Base-by-base conservation (phyloP, 352 stramenopile genomes). In the Pilasporangium apinafurcum region DNA sequence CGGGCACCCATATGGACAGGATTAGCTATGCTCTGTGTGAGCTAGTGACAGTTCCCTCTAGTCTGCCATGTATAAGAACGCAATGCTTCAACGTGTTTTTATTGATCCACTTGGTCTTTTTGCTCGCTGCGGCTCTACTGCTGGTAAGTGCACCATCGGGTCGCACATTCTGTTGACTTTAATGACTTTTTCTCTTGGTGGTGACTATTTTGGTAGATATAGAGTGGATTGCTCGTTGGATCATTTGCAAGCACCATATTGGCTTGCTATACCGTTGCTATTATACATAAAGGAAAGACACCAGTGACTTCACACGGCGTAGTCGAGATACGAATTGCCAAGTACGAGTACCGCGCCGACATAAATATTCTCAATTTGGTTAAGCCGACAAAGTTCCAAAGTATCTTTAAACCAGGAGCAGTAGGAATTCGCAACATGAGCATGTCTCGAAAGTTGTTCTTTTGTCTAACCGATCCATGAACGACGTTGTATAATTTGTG, bases 1-100 rank as follows among this genome's bases (percentile, higher is more conserved):
- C 0, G 8, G 34, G 26, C 39, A 71, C 68, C 68, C 1, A 66
- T 81, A 21, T 74, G 61, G 61, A 77, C 68, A 12, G 68, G 68
- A 1, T 13, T 72, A 10, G 44, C 46, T 6, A 68, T 80, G 58
- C 25, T 71, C 1, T 59, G 3, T 65, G 48, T 22, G 53, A 57
- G 4, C 2, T 58, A 4, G 6, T 67, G 10, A 44, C 63, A 0
- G 39, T 65, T 1, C 62, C 59, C 21, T 72, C 58, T 31, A 54
- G 38, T 1, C 17, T 68, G 8, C 48, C 45, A 1, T 34, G 42
- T 18, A 41, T 58, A 2, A 47, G 64, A 13, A 40, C 28, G 8
- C 25, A 16, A 26, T 65, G 37, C 24, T 81, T 69, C 26, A 20
- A 38, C 5, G 14, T 25, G n/a, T 77, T 81, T 36, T 38, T 50